Conservation (phyloP, 2,329 filamentous ascomycete genomes). For the Aspergillus intermedius region DNA sequence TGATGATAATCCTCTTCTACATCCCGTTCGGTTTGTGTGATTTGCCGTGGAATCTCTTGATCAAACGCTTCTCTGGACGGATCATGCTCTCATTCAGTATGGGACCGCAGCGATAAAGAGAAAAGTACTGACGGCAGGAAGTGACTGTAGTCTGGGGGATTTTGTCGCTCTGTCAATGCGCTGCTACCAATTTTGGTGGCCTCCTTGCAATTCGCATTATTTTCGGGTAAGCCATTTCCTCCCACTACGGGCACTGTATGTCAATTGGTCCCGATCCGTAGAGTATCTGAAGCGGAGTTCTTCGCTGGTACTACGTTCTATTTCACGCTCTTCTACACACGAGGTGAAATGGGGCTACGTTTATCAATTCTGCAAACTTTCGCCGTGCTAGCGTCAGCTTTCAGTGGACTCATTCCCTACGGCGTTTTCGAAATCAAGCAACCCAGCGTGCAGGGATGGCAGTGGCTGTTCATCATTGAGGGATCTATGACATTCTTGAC, state of each 20-base stretch:
- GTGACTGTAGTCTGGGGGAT: slow-evolving; percentile 25
- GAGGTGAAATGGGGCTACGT: slow-evolving; percentile 38
- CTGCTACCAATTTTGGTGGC: slow-evolving; percentile 43
- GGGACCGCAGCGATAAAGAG: not conserved
- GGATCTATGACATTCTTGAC: slow-evolving; percentile 30
- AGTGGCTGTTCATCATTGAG: slow-evolving; percentile 42
- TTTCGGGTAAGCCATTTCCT: slow-evolving; percentile 16
- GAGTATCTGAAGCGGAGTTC: slow-evolving; percentile 47
- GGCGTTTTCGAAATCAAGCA: slow-evolving; percentile 46
- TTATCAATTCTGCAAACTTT: slow-evolving; percentile 42
- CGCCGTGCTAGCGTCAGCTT: slow-evolving; percentile 35
- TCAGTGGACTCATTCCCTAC: slow-evolving; percentile 36
- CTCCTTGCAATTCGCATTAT: slow-evolving; percentile 45
- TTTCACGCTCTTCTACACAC: slow-evolving; percentile 43
- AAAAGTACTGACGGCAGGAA: slow-evolving; percentile 18
- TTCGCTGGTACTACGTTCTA: slow-evolving; percentile 52
- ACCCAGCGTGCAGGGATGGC: slow-evolving; percentile 41
- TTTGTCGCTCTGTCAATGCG: slow-evolving; percentile 42
- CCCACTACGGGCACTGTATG: too few relatives aligned
- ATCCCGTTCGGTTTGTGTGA: slow-evolving; percentile 47
- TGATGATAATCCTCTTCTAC: slow-evolving; percentile 44
- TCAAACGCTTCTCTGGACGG: slow-evolving; percentile 38
- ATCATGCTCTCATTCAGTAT: slow-evolving; percentile 32
- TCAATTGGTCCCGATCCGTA: not conserved
- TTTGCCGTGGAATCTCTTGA: slow-evolving; percentile 39